A percentile compares a stretch with the other conserved stretches of the same genome.
Evolutionary conservation across 805 yeast species (phyloP).

Genomic region (Metschnikowia noctiluminum): DNA sequence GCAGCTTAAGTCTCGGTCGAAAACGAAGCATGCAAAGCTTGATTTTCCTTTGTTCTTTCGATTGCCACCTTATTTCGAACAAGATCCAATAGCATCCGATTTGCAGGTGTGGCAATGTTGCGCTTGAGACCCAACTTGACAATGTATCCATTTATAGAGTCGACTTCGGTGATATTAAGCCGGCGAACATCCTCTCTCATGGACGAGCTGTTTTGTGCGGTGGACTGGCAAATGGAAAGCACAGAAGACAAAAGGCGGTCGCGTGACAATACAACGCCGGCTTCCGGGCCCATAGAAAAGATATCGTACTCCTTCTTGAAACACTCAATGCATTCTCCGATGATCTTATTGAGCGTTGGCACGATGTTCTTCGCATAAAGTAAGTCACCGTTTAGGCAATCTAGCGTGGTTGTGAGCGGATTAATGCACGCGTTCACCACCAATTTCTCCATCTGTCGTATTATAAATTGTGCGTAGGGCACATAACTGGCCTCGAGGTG

Average conservation of each 20-base stretch:
- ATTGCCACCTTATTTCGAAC: slow-evolving; percentile 39
- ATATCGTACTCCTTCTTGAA: slow-evolving; percentile 31
- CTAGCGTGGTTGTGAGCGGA: slow-evolving; percentile 73
- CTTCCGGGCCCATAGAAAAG: slow-evolving; percentile 28
- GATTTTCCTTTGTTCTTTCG: slow-evolving; percentile 26
- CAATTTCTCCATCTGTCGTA: slow-evolving; percentile 68
- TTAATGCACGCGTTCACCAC: slow-evolving; percentile 81
- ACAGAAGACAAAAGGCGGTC: slow-evolving; percentile 38
- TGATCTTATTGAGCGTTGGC: slow-evolving; percentile 37
- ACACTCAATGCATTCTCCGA: slow-evolving; percentile 45
- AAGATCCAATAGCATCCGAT: slow-evolving; percentile 43
- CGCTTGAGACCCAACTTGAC: slow-evolving; percentile 50
- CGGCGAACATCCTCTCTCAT: slow-evolving; percentile 66
- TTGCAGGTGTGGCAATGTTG: slow-evolving; percentile 44
- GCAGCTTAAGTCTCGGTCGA: not conserved
- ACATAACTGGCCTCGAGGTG: slow-evolving; percentile 27
- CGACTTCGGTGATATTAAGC: slow-evolving; percentile 68
- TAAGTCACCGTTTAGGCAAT: slow-evolving; percentile 76
- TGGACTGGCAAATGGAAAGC: slow-evolving; percentile 26
- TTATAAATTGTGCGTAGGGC: slow-evolving; percentile 44
- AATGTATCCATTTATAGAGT: slow-evolving; percentile 80
- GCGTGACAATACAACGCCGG: slow-evolving; percentile 27
- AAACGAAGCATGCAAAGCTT: slow-evolving; percentile 2
- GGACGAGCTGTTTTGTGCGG: slow-evolving; percentile 61
- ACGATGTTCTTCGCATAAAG: slow-evolving; percentile 35